Conservation (phyloP, 2,329 filamentous ascomycete genomes). For the Fusarium nurragi region DNA sequence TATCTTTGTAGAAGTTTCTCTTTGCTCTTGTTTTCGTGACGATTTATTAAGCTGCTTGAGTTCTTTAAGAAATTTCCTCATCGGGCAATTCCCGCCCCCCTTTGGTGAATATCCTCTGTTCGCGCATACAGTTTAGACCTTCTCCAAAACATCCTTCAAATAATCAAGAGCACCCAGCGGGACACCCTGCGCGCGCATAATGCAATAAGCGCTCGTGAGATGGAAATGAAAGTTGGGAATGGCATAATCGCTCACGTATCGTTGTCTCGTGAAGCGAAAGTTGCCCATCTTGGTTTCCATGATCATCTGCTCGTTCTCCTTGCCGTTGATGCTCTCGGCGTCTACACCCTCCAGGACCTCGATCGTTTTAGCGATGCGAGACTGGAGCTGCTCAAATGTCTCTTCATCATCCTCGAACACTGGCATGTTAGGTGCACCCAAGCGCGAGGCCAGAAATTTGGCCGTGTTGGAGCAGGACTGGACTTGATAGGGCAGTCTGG, state of each 20-base stretch:
- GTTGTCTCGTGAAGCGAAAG: conserved; percentile 45
- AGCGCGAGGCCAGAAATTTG: conserved; percentile 34
- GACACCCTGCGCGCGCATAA: conserved; percentile 66
- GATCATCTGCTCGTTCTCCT: conserved; percentile 39
- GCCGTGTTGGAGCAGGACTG: conserved; percentile 42
- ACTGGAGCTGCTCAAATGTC: conserved; percentile 46
- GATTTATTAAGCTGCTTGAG: background rate
- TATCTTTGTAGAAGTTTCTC: background rate
- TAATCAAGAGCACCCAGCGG: conserved; percentile 67
- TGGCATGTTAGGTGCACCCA: conserved; percentile 30
- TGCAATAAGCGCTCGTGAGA: conserved; percentile 62
- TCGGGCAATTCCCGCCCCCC: conserved; percentile 41
- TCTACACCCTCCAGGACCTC: conserved; percentile 46
- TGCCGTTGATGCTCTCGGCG: conserved; percentile 34
- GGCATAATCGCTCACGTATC: conserved; percentile 56
- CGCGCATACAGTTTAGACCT: conserved; percentile 36
- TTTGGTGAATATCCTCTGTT: conserved; percentile 40
- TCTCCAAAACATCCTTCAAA: conserved; percentile 48
- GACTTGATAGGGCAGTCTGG: conserved; percentile 38
- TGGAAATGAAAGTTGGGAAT: conserved; percentile 72
- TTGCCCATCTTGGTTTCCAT: conserved; percentile 41
- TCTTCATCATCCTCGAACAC: conserved; percentile 40
- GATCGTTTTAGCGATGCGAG: conserved; percentile 41
- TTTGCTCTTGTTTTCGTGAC: background rate
- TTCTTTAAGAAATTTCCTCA: conserved; percentile 30